Percentiles rank a stretch among this genome's conserved stretches.
Conservation (phyloP, 108 stramenopile genomes). For the Nitzschia sp. region DNA sequence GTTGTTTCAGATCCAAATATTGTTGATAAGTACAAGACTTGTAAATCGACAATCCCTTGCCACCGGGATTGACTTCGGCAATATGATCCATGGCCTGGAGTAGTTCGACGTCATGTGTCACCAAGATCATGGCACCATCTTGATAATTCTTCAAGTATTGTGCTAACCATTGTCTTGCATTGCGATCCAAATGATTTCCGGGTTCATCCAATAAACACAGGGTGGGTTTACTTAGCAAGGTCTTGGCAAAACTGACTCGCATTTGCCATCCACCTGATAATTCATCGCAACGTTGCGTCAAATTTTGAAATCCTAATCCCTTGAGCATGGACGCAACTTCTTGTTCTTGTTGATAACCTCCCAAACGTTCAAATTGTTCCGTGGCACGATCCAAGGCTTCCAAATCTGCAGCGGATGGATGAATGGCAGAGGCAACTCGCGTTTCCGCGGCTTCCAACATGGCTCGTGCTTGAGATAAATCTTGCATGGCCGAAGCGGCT, state of each 20-base stretch:
- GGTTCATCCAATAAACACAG: constrained; percentile 90
- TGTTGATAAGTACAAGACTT: constrained; percentile 69
- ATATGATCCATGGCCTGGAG: constrained; percentile 77
- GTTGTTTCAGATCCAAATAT: constrained; percentile 71
- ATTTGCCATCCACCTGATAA: constrained; percentile 96
- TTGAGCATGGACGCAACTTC: constrained; percentile 78
- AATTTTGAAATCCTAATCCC: constrained; percentile 85
- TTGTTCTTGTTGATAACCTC: constrained; percentile 90
- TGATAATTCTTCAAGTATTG: constrained; percentile 81
- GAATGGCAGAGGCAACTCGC: not conserved
- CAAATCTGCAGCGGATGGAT: constrained; percentile 56
- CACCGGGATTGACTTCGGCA: constrained; percentile 74
- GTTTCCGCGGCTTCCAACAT: constrained; percentile 8
- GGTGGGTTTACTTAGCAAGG: constrained; percentile 83
- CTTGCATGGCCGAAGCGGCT: constrained; percentile 86
- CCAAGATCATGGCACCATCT: constrained; percentile 79
- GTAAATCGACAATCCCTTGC: constrained; percentile 51
- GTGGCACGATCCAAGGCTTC: constrained; percentile 62
- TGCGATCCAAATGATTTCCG: constrained; percentile 75
- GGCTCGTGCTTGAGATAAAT: constrained; percentile 48
- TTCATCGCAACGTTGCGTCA: constrained; percentile 72
- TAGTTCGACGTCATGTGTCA: constrained; percentile 85
- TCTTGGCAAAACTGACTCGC: constrained; percentile 87
- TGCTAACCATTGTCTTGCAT: constrained; percentile 82
- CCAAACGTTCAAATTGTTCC: constrained; percentile 67